Base-by-base conservation (phyloP, 2,329 filamentous ascomycete genomes). In the Thyridium curvatum region DNA sequence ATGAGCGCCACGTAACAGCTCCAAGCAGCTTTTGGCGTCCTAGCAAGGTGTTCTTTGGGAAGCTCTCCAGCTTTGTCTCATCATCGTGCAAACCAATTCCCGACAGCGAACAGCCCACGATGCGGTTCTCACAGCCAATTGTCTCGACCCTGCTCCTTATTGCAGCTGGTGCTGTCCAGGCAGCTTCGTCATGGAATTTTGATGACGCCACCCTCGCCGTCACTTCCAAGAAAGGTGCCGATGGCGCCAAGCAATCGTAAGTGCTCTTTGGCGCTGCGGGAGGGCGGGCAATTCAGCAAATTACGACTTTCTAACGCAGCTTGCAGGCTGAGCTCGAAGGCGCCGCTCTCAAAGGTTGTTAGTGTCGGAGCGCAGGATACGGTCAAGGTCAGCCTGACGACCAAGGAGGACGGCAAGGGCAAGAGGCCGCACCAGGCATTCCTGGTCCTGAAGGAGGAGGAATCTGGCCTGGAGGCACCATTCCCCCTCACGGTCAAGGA, bases 401-500 rank as follows among this genome's bases (percentile, higher is more conserved):
- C 87, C 8, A 84, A 84, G 58, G 87, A 95, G 55, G 82, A 77
- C 56, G 80, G 81, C 63, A 82, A 80, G 51, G 74, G 78, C 34
- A 91, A 89, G 72, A 80, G 86, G 48, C 88, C 93, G 51, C 93
- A 98, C 64, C 93, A 98, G 65, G 89, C 89, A 6, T 96, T 96
- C 69, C 72, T 98, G 39, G 73, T 93, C 13, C 65, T 98, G 41
- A 82, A 78, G 52, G 89, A 97, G 51, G 68, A 74, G 10, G 67
- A 72, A 12, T 82, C 81, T 10, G 87, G 86, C 29, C 71, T 98
- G 34, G 90, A 97, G 62, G 82, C 89, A 17, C 89, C 90, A 1
- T 95, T 91, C 54, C 80, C 89, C 2, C 73, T 98, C 52, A 82
- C 68, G 10, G 69, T 94, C 35, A 95, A 94, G 68, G 86, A 93